Percentiles rank a stretch among this genome's conserved stretches.
phyloP scores from a whole-genome alignment of 352 stramenopile species.

The Phytophthora constricta region DNA sequence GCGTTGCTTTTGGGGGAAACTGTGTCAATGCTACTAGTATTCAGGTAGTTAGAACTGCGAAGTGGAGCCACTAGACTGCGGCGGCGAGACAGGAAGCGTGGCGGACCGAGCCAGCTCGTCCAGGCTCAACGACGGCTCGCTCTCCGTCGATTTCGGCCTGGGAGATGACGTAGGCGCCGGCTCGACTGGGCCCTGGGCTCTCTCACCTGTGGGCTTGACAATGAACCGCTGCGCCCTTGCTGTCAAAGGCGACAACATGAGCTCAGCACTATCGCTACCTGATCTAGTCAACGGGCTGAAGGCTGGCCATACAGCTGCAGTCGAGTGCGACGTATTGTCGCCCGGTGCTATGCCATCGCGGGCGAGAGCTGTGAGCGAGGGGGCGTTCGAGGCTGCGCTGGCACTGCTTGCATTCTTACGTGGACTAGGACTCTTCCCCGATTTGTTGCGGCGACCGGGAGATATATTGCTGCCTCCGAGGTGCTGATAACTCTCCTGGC shows the following conservation, averaged over 20 bases:
- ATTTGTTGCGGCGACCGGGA: conserved; percentile 31
- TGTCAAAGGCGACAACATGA: conserved; percentile 26
- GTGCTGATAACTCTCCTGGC: conserved; percentile 45
- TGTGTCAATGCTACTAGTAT: too few relatives aligned
- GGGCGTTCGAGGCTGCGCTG: conserved; percentile 3
- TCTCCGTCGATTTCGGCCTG: conserved; percentile 12
- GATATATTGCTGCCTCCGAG: conserved; percentile 21
- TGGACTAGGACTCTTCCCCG: conserved; percentile 31
- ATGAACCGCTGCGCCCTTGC: conserved; percentile 48
- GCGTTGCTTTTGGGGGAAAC: background rate
- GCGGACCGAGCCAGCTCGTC: conserved; percentile 29
- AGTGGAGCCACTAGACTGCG: background rate
- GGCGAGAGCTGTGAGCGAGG: conserved; percentile 10
- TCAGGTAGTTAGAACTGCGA: conserved; percentile 19
- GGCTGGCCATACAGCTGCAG: conserved; percentile 20
- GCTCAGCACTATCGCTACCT: conserved; percentile 16
- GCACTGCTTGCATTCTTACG: conserved; percentile 19
- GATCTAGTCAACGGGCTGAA: conserved; percentile 20
- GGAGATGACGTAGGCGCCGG: conserved; percentile 10
- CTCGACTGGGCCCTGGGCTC: conserved; percentile 9
- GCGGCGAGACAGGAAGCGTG: conserved; percentile 10
- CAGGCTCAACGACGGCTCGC: conserved; percentile 23
- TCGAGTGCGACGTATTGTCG: background rate
- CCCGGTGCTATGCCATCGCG: background rate
- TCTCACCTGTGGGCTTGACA: conserved; percentile 40